phyloP scores from a whole-genome alignment of 768 basidiomycete genomes.

The Calocera viscosa region DNA sequence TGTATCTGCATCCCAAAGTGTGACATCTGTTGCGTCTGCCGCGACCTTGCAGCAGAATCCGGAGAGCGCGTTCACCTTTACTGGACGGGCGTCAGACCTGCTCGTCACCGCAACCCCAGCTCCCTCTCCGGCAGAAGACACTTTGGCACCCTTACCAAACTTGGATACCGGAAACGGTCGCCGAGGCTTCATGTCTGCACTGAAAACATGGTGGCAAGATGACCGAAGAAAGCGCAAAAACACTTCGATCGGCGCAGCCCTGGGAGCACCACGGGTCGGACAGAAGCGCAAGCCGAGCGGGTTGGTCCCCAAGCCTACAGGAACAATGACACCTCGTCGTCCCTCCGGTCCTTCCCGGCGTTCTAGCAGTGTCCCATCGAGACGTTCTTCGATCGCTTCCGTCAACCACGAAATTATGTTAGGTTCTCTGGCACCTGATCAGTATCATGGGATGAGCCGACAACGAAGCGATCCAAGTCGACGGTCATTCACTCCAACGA shows the following conservation, averaged over 20 bases:
- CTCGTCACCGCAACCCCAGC: not conserved
- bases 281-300: slow-evolving; percentile 38
- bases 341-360: slow-evolving; percentile 69
- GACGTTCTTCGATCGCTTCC: slow-evolving; percentile 50
- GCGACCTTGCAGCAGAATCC: slow-evolving; percentile 25
- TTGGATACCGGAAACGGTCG: not conserved
- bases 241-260: slow-evolving; percentile 24
- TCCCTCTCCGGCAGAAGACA: not conserved
- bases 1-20: not conserved
- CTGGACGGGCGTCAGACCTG: slow-evolving; percentile 17
- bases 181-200: slow-evolving; percentile 8
- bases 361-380: slow-evolving; percentile 84
- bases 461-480: slow-evolving; percentile 44
- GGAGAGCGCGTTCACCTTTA: slow-evolving; percentile 21
- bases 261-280: slow-evolving; percentile 29
- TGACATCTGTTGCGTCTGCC: not conserved
- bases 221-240: slow-evolving; percentile 20
- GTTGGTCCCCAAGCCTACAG: slow-evolving; percentile 22
- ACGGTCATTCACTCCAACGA: slow-evolving; percentile 73
- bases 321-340: slow-evolving; percentile 36
- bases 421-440: slow-evolving; percentile 21
- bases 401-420: slow-evolving; percentile 45
- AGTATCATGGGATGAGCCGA: slow-evolving; percentile 33
- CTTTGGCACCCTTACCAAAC: not conserved
- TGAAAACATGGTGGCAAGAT: slow-evolving; percentile 17